A percentile compares a stretch with the other conserved stretches of the same genome.
These are phyloP conservation scores for Arachis hypogaea DNA, from an alignment of 306 rosid genomes.

Conservation along the genomic window DNA sequence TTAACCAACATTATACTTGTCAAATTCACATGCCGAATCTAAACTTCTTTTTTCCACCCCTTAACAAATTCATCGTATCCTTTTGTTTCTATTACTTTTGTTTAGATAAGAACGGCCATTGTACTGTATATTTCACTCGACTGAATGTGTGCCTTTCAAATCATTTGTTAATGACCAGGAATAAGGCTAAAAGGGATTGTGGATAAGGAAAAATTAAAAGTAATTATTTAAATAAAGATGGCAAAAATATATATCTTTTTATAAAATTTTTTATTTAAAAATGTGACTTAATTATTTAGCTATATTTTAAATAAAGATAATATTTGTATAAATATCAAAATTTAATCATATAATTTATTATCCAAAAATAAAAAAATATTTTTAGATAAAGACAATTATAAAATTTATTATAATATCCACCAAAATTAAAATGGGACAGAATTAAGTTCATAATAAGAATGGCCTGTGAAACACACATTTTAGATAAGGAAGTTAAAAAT, in stretches of 20 bases:
- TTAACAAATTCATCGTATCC: background rate
- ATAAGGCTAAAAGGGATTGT: too few species aligned
- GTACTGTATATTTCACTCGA: background rate
- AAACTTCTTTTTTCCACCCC: background rate
- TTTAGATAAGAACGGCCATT: background rate
- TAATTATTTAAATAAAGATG: too few species aligned
- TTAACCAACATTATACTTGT: background rate
- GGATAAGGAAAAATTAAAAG: too few species aligned
- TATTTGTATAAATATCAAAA: too few species aligned
- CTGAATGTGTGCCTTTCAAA: slow-evolving; percentile 10
- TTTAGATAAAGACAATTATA: too few species aligned
- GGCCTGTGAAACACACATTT: slow-evolving; percentile 23
- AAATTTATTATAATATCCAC: too few species aligned
- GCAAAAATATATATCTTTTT: too few species aligned
- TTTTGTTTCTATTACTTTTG: slow-evolving; percentile 1
- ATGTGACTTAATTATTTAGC: too few species aligned
- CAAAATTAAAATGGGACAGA: background rate
- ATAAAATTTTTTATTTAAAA: too few species aligned
- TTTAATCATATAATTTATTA: too few species aligned
- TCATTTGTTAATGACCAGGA: slow-evolving; percentile 13
- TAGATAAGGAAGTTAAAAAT: slow-evolving; percentile 20
- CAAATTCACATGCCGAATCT: background rate
- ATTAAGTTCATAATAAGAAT: slow-evolving; percentile 1
- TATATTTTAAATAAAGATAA: too few species aligned
- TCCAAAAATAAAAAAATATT: too few species aligned